Evolutionary conservation across 2,329 filamentous ascomycete genomes (phyloP), one percentile per base, ranked within the genome.

Genomic region (Fusarium hainanense): DNA sequence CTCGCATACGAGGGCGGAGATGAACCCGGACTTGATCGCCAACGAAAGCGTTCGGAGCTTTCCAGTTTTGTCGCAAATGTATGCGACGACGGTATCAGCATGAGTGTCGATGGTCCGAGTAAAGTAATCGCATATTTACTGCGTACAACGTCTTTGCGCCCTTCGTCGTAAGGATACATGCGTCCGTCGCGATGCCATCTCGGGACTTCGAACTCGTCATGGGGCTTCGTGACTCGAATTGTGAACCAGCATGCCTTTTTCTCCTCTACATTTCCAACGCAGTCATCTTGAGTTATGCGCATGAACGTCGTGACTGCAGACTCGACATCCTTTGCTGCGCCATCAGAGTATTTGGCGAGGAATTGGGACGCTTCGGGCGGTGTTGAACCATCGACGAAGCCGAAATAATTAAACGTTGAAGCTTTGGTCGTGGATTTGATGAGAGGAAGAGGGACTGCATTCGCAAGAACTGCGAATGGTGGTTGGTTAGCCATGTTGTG

Each of bases 211-310:
- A 28, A 60, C 16, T 21, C 42, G 3, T 13, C 12, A 5, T 3
- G 12, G 18, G 42, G 54, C 12, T 59, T 60, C 11, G 43, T 49
- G 9, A 42, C 27, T 2, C 58, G 4, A 6, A 50, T 42, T 4
- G 54, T 50, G 10, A 60, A n/a, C 58, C 58, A 60, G 27, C 58
- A 60, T 10, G 34, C 21, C 1, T 7, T 14, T 8, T 59, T 60
- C 5, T 34, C 21, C 12, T 28, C 3, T 16, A 2, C 0, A 1
- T 28, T 9, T 0, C 58, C 58, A 0, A 14, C 30, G 7, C 58
- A 60, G n/a, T 60, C 54, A 3, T 11, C 13, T 14, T 43, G 42
- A 4, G 54, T 50, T 1, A 3, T 20, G 3, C 9, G 4, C 0
- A 60, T 2, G 16, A 60, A 60, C 6, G 27, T 8, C 12, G 20